Conservation (phyloP, 2,329 filamentous ascomycete genomes). For the Calycina herbarum region DNA sequence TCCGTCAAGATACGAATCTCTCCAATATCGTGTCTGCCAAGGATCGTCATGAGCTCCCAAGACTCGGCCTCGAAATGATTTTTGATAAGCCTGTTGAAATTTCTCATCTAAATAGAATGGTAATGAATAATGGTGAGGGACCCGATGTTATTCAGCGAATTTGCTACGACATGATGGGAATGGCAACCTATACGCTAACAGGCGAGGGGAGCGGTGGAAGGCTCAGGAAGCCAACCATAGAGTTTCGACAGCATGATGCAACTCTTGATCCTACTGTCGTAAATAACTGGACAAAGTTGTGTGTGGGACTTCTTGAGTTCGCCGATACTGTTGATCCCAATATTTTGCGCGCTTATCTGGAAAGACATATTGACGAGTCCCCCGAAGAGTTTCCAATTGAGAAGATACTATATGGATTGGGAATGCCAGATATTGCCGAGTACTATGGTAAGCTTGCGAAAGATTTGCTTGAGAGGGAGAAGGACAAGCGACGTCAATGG, state of each 20-base stretch:
- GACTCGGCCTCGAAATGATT: background rate
- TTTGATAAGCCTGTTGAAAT: background rate
- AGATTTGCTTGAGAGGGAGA: background rate
- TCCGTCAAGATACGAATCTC: background rate
- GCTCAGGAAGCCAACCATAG: constrained; percentile 15
- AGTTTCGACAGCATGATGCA: constrained; percentile 28
- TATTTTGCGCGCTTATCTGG: background rate
- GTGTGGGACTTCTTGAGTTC: constrained; percentile 12
- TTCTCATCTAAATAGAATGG: background rate
- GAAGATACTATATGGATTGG: background rate
- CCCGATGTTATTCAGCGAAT: background rate
- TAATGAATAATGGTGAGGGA: background rate
- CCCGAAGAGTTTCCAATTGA: background rate
- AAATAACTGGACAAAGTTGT: constrained; percentile 16
- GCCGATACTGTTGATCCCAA: constrained; percentile 1
- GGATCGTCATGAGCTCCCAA: background rate
- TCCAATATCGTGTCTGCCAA: background rate
- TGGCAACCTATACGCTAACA: background rate
- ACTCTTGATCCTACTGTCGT: constrained; percentile 16
- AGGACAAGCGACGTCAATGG: too few species aligned
- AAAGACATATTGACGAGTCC: background rate
- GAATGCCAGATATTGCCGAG: background rate
- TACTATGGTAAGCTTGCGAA: background rate
- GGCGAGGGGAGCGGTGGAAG: too few species aligned
- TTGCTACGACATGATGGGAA: background rate